Conservation (phyloP, 257 asterid genomes). For the Henckelia pumila region DNA sequence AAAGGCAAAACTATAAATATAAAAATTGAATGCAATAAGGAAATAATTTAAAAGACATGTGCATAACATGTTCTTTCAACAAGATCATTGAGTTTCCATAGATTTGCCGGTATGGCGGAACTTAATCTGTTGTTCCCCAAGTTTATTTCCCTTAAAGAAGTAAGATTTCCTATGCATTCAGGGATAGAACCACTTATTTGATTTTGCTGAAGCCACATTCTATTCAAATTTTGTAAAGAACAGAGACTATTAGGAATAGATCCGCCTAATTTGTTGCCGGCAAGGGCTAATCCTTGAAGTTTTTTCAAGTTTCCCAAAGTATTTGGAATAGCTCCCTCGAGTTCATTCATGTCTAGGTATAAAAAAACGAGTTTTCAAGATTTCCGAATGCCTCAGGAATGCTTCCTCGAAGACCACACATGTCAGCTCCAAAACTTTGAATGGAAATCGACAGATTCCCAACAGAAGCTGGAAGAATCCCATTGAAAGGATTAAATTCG, state of each 20-base stretch:
- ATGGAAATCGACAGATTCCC: constrained; percentile 23
- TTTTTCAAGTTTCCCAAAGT: background rate
- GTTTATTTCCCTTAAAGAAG: constrained; percentile 6
- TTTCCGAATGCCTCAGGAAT: constrained; percentile 22
- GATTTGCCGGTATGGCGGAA: constrained; percentile 23
- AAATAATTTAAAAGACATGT: too few species aligned
- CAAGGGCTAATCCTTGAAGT: too few species aligned
- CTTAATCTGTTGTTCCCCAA: constrained; percentile 22
- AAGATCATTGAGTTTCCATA: constrained; percentile 29
- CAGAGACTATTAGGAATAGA: too few species aligned
- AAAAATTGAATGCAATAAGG: too few species aligned
- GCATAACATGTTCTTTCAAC: too few species aligned
- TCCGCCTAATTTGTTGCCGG: too few species aligned
- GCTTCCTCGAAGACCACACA: constrained; percentile 18
- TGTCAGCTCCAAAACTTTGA: background rate
- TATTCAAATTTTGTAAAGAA: constrained; percentile 6
- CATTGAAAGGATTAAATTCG: too few species aligned
- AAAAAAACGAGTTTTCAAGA: background rate
- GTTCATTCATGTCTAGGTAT: constrained; percentile 6
- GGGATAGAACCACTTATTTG: constrained; percentile 32
- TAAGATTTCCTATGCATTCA: constrained; percentile 22
- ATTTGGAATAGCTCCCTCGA: constrained; percentile 22
- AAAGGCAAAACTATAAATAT: too few species aligned
- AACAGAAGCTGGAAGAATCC: too few species aligned
- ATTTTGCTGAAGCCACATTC: constrained; percentile 7